Base-by-base conservation (phyloP, 2,329 filamentous ascomycete genomes). In the Colletotrichum endophyticum region DNA sequence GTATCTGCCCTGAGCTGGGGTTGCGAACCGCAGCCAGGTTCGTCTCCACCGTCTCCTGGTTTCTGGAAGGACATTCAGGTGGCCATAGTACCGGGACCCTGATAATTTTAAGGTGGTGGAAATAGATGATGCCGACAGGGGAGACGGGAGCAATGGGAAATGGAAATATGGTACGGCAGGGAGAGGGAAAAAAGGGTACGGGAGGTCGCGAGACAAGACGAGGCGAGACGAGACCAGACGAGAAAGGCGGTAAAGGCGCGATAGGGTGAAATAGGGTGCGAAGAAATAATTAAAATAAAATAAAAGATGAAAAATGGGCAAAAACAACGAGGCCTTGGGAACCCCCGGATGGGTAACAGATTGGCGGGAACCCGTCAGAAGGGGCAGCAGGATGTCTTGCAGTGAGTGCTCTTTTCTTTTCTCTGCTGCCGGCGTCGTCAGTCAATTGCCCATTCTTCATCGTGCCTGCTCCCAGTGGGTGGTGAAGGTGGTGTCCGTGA, bases 41-140 rank as follows among this genome's bases (percentile, higher is more conserved):
- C 6, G 57, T 67, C 73, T 13, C 70, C 73, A 76, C 73, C 28
- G 22, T 53, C 63, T 69, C 62, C 70, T 76, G 73, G 73, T 73
- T 64, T 34, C 73, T 73, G 63, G 70, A 73, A 76, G 57, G 70
- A 73, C 57, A 76, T 76, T 76, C 73, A 76, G 73, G 73, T 76
- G 70, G 73, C 73, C 70, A 73, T 69, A 69, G 73, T 76, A 68
- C 61, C 64, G 64, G 73, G 73, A 73, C 73, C 73, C 73, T 76
- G 73, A 76, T 76, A 73, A 76, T 76, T 59, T 76, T 44, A 73
- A 64, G 70, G 39, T 63, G 73, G 70, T 73, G 70, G 70, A 76
- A 76, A 69, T 76, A 72, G 63, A 76, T 73, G 73, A 68, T 68
- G 70, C n/a, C 11, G 63, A 64, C 70, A 73, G 70, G 73, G 73